Base-by-base conservation (phyloP, 345 rosid genomes). In the Sonneratia caseolaris region DNA sequence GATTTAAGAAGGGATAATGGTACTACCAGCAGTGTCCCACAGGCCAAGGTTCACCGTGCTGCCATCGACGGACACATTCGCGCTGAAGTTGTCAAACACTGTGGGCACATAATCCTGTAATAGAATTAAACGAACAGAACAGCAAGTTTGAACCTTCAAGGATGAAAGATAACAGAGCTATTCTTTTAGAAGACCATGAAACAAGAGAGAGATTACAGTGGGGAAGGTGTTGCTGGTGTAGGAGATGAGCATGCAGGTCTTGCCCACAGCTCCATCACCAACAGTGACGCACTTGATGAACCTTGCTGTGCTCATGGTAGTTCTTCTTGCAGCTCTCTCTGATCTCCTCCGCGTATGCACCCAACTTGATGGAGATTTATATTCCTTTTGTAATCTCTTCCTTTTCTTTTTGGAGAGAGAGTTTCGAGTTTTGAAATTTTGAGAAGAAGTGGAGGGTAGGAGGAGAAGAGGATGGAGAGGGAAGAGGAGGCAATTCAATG, bases 211-310 rank as follows among this genome's bases (percentile, higher is more conserved):
- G 38, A 53, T 10, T 79, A 84, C 87, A 15, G 84, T 84, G 22
- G 87, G 87, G 64, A 84, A 84, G n/a, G 87, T 84, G 43, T 84
- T 84, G 83, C 84, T 84, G 4, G 87, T 84, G 80, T 84, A 84
- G 68, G 87, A 84, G 76, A 84, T 82, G 56, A 84, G 85, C 85
- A 84, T 78, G 78, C 85, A 84, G 37, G 87, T 84, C 75, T 84
- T 84, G 42, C 87, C 87, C 38, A 82, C 87, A 4, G 87, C 87
- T 22, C 87, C 87, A 70, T 84, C 85, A 3, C 87, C 85, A 36
- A 84, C 85, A n/a, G 87, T 84, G 40, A 82, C 87, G 71, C 87
- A 84, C 78, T 84, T 84, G 45, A 84, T 84, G 73, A 84, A 84
- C 70, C 85, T 82, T 19, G 85, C 84, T 10, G 87, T 82, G 81